Percentiles rank a stretch among this genome's conserved stretches.
Conservation (phyloP, 768 basidiomycete genomes). For the Kwoniella sp. region DNA sequence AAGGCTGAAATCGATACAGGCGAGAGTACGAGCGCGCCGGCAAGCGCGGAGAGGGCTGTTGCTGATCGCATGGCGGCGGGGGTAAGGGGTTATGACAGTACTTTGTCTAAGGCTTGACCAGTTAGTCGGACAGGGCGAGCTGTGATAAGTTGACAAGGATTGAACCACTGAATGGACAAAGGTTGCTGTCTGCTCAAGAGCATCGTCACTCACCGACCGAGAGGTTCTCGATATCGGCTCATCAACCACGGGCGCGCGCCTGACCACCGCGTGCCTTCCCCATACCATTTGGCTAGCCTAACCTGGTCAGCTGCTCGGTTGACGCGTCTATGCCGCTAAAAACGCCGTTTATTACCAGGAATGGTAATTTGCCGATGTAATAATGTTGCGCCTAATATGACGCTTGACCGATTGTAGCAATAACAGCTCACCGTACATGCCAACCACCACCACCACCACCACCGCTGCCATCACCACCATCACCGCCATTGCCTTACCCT, state of each 20-base stretch:
- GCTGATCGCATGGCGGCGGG: constrained; percentile 12
- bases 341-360: constrained; percentile 14
- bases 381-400: neutral
- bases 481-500: neutral
- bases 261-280: neutral
- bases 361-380: constrained; percentile 14
- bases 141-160: neutral
- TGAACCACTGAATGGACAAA: neutral
- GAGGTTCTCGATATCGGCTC: neutral
- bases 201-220: constrained; percentile 3
- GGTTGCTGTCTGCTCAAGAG: neutral
- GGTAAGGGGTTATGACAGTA: neutral
- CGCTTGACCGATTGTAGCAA: constrained; percentile 1
- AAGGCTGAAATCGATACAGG: constrained; percentile 31
- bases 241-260: neutral
- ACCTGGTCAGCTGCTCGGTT: neutral
- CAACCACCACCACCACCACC: neutral
- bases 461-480: too few relatives aligned
- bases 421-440: neutral
- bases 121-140: too few relatives aligned
- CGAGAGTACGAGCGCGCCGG: constrained; percentile 22
- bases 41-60: constrained; percentile 1
- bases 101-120: neutral
- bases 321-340: neutral
- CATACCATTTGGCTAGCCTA: neutral